Percentiles rank a stretch among this genome's conserved stretches.
Evolutionary conservation across 2,329 filamentous ascomycete genomes (phyloP).

Genomic region (Paraphoma sp.): DNA sequence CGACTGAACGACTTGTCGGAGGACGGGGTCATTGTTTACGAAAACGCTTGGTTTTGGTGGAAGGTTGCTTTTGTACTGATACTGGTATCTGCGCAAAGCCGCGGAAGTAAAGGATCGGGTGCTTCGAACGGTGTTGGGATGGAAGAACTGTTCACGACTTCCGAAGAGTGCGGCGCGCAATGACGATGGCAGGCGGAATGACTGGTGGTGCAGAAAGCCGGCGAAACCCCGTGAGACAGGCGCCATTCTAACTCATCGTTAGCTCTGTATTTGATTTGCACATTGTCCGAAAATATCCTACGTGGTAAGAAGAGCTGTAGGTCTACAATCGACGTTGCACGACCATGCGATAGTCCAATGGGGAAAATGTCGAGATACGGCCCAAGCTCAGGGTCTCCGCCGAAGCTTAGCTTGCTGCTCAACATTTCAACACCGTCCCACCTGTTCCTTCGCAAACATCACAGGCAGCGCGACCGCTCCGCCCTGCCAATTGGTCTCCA

Average conservation of each 20-base stretch:
- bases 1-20: conserved; percentile 39
- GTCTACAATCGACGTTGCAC: background rate
- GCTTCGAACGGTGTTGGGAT: conserved; percentile 12
- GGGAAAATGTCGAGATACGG: conserved; percentile 24
- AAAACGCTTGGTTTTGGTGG: conserved; percentile 16
- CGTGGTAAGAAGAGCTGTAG: no score
- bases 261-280: background rate
- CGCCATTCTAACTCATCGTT: conserved; percentile 31
- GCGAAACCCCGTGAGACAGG: conserved; percentile 39
- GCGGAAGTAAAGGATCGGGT: conserved; percentile 35
- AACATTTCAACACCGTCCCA: conserved; percentile 42
- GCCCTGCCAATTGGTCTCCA: conserved; percentile 46
- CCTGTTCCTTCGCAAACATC: conserved; percentile 16
- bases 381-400: conserved; percentile 21
- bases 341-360: conserved; percentile 1
- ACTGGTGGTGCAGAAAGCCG: conserved; percentile 31
- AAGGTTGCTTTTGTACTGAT: conserved; percentile 13
- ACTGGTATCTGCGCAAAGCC: conserved; percentile 29
- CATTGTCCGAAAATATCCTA: background rate
- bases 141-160: conserved; percentile 29
- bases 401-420: conserved; percentile 36
- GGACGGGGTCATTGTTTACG: conserved; percentile 39
- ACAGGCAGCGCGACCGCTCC: conserved; percentile 18
- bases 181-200: conserved; percentile 41
- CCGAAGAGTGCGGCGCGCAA: conserved; percentile 40